Evolutionary conservation across 2,329 filamentous ascomycete genomes (phyloP).

Genomic region (Venturia asperata): DNA sequence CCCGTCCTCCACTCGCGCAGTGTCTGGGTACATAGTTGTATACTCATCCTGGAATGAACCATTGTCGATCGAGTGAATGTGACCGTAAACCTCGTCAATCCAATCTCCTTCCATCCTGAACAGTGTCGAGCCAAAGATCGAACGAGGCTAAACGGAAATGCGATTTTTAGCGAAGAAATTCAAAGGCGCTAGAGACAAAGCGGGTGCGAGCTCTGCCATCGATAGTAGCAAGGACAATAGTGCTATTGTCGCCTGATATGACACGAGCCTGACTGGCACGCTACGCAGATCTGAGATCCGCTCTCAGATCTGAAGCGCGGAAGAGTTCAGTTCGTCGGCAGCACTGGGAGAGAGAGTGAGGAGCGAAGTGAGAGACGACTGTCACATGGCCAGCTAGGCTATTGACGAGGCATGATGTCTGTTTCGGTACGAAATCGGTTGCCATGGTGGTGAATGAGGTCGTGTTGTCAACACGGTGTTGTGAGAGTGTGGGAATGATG

Average conservation of each 20-base stretch:
- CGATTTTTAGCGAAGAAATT: not conserved
- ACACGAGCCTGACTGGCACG: not conserved
- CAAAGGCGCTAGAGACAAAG: not conserved
- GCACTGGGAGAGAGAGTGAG: not conserved
- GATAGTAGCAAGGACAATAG: not conserved
- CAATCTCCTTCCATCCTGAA: no score
- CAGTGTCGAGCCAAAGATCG: not conserved
- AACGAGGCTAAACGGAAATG: not conserved
- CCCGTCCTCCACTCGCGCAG: no score
- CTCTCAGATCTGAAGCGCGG: not conserved
- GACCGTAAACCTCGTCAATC: no score
- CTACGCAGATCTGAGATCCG: not conserved
- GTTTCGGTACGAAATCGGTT: not conserved
- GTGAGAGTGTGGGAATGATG: not conserved
- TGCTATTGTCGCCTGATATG: not conserved
- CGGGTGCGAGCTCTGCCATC: not conserved
- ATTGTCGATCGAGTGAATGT: no score
- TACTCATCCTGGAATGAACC: no score
- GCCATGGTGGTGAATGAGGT: not conserved
- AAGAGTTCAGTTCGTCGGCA: not conserved
- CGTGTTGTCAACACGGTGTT: not conserved
- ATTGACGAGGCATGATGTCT: not conserved
- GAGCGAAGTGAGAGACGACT: not conserved
- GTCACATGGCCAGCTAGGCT: not conserved
- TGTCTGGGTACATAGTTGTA: no score